A percentile compares a stretch with the other conserved stretches of the same genome.
Evolutionary conservation across 139 green algal species (phyloP).

Genomic region (Chlorella sp.): DNA sequence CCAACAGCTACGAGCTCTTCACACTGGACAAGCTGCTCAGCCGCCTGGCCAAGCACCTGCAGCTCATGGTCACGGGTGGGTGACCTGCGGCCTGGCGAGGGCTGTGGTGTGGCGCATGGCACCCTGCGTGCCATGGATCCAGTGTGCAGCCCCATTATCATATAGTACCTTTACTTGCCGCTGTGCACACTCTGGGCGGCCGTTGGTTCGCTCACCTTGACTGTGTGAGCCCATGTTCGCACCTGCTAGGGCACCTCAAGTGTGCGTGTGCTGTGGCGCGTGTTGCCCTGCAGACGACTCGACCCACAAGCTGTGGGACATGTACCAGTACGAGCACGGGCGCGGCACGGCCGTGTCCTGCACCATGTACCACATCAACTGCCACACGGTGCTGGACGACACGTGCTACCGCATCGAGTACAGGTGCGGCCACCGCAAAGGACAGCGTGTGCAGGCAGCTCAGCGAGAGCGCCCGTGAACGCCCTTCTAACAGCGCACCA

Average conservation of each 20-base stretch:
- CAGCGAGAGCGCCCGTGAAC: neutral
- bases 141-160: too few species aligned
- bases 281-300: too few species aligned
- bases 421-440: too few species aligned
- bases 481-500: neutral
- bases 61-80: constrained; percentile 46
- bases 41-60: constrained; percentile 83
- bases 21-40: constrained; percentile 91
- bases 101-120: too few species aligned
- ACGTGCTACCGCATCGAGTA: constrained; percentile 58
- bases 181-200: neutral
- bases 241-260: too few species aligned
- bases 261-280: constrained; percentile 21
- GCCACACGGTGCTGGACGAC: constrained; percentile 69
- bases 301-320: constrained; percentile 28
- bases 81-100: too few species aligned
- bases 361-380: constrained; percentile 37
- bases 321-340: constrained; percentile 25
- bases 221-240: too few species aligned
- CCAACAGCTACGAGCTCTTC: constrained; percentile 89
- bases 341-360: constrained; percentile 11
- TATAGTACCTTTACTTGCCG: neutral
- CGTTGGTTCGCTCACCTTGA: too few species aligned
- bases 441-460: too few species aligned
- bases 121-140: too few species aligned